These are phyloP conservation scores for Corynespora cassiicola DNA, from an alignment of 2,329 filamentous ascomycete genomes.

Conservation along the genomic window DNA sequence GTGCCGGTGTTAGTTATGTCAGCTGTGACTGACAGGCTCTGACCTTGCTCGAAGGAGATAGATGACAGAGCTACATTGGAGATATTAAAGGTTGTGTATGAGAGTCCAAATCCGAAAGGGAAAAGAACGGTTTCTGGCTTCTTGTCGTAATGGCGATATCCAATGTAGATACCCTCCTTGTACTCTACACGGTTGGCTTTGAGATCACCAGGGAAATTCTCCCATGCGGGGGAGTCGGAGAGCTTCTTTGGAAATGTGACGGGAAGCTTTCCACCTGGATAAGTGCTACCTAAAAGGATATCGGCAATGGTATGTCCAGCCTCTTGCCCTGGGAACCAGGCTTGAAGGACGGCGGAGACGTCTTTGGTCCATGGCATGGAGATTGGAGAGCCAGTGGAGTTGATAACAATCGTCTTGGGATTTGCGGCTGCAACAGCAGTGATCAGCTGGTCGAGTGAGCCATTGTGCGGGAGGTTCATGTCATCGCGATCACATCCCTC, in stretches of 20 bases:
- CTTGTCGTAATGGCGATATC: conserved; percentile 5
- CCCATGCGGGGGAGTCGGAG: too few species aligned
- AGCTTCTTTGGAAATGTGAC: too few species aligned
- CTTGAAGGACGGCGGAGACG: too few species aligned
- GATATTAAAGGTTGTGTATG: conserved; percentile 4
- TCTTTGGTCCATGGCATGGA: too few species aligned
- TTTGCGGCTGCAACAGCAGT: conserved; percentile 5
- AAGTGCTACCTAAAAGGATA: too few species aligned
- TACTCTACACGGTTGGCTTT: conserved; percentile 2
- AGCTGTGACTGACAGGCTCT: too few species aligned
- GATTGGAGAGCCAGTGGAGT: conserved; percentile 5
- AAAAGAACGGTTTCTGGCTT: conserved; percentile 1
- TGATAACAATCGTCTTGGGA: conserved; percentile 5
- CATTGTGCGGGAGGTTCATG: conserved; percentile 1
- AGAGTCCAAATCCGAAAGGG: conserved; percentile 1
- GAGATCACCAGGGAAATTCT: conserved; percentile 2
- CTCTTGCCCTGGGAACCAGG: too few species aligned
- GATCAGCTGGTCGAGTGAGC: neutral
- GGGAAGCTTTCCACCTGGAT: too few species aligned
- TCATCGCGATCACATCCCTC: conserved; percentile 2
- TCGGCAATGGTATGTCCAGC: too few species aligned
- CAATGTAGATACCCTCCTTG: conserved; percentile 3
- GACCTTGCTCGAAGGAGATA: too few species aligned
- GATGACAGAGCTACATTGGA: neutral
- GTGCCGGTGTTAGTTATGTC: neutral